Evolutionary conservation across 352 stramenopile species (phyloP), one percentile per base, ranked within the genome.

Genomic region (Phytophthora citrophthora): DNA sequence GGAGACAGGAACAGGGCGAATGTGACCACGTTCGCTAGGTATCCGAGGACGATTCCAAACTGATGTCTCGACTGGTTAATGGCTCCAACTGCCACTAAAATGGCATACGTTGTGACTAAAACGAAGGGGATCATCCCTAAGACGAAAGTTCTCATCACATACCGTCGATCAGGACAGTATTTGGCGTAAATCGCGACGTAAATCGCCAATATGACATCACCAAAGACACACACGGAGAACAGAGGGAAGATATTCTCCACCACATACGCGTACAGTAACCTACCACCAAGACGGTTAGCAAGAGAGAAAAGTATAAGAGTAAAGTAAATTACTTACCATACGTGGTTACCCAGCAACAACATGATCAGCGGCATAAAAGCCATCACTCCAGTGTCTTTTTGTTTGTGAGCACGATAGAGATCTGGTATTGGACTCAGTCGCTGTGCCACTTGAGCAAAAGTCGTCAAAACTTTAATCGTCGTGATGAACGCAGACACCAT

Each of bases 1-100:
- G 58, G 67, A 18, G 74, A 75, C 11, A 68, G 12, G 41, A 58
- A 75, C 48, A 82, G 54, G 10, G 43, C 54, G 41, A 79, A 58
- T 7, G 53, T 77, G 11, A 48, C 36, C n/a, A 23, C 68, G 16
- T 61, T 50, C 3, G 53, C 63, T 8, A 76, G 23, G 26, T 76
- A 73, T 0, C 63, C 68, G 7, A 76, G 44, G 5, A 69, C 20
- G 23, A 49, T 20, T 5, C 63, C 52, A 23, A 63, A 31, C 15
- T 70, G 50, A 39, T 66, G 20, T 46, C 56, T 65, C n/a, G 68
- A 70, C 40, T 76, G 63, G 26, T 12, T 16, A 31, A 70, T 73
- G 12, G 46, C 54, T 1, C 20, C 43, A 13, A 20, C 34, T 1
- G 54, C 63, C 9, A 70, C 64, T 7, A 76, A 51, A 44, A 67